These are phyloP conservation scores for Scolecobasidium constrictum DNA, from an alignment of 2,329 filamentous ascomycete species.

Conservation along the genomic window DNA sequence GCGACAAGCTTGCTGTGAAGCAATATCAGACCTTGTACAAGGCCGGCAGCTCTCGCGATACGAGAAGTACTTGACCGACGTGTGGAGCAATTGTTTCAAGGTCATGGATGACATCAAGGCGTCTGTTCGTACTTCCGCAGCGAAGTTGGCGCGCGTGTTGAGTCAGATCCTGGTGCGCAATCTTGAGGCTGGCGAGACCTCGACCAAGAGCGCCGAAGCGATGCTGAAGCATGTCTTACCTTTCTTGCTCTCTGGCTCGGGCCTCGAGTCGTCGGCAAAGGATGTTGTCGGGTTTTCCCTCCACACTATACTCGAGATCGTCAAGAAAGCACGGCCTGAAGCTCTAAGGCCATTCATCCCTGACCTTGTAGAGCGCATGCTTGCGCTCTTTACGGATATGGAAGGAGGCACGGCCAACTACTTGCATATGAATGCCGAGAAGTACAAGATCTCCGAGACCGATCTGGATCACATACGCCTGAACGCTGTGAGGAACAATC, in stretches of 20 bases:
- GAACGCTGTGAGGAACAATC: conserved; percentile 70
- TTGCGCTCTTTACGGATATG: conserved; percentile 74
- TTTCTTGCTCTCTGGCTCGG: conserved; percentile 80
- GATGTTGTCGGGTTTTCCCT: conserved; percentile 76
- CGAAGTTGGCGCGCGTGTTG: conserved; percentile 70
- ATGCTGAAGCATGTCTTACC: conserved; percentile 84
- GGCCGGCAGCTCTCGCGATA: conserved; percentile 62
- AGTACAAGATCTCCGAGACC: conserved; percentile 75
- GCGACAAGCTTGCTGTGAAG: conserved; percentile 82
- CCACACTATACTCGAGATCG: conserved; percentile 75
- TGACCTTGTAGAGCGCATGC: conserved; percentile 66
- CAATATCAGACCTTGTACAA: conserved; percentile 78
- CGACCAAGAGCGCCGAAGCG: conserved; percentile 54
- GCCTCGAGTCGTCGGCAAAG: conserved; percentile 77
- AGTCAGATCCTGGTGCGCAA: conserved; percentile 79
- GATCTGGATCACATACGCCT: conserved; percentile 83
- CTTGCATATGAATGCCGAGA: conserved; percentile 75
- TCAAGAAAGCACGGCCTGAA: conserved; percentile 73
- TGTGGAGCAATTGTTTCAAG: conserved; percentile 79
- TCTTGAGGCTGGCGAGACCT: conserved; percentile 64
- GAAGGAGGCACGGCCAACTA: conserved; percentile 89
- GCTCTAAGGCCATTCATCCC: conserved; percentile 72
- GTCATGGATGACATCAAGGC: conserved; percentile 95
- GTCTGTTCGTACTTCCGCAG: conserved; percentile 70
- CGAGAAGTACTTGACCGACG: conserved; percentile 70